phyloP scores from a whole-genome alignment of 257 asterid genomes.

The Rhazya stricta region DNA sequence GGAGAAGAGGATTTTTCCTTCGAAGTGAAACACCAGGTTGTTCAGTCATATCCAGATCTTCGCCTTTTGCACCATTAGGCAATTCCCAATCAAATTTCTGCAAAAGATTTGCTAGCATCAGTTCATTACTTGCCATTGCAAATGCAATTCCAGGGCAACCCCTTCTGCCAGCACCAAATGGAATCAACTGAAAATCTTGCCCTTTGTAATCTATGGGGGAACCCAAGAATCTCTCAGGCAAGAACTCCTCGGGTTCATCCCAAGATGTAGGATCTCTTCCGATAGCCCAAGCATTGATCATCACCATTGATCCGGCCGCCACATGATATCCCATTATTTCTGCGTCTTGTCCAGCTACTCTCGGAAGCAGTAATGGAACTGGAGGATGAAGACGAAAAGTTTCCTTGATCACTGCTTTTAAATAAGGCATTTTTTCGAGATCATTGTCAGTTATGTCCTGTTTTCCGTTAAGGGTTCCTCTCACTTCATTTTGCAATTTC shows the following conservation, averaged over 20 bases:
- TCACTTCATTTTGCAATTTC: slow-evolving; percentile 27
- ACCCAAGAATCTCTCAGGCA: slow-evolving; percentile 4
- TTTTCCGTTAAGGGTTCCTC: slow-evolving; percentile 17
- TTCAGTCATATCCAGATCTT: background rate
- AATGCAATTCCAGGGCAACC: background rate
- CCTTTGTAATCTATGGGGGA: background rate
- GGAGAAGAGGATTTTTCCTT: background rate
- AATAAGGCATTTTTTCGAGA: background rate
- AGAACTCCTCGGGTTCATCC: background rate
- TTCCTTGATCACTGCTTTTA: slow-evolving; percentile 10
- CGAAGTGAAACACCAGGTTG: background rate
- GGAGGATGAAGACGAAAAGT: background rate
- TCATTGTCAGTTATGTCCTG: background rate
- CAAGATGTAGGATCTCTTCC: background rate
- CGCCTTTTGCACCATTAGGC: background rate
- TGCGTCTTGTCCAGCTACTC: background rate
- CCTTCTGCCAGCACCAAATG: background rate
- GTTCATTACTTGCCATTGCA: background rate
- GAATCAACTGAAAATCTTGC: background rate
- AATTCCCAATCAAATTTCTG: background rate
- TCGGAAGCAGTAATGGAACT: background rate
- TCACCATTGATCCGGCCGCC: background rate
- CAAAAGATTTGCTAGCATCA: background rate
- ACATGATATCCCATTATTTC: background rate
- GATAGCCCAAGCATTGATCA: background rate